Evolutionary conservation across 805 yeast species (phyloP).

Genomic region (Ogataea sp.): DNA sequence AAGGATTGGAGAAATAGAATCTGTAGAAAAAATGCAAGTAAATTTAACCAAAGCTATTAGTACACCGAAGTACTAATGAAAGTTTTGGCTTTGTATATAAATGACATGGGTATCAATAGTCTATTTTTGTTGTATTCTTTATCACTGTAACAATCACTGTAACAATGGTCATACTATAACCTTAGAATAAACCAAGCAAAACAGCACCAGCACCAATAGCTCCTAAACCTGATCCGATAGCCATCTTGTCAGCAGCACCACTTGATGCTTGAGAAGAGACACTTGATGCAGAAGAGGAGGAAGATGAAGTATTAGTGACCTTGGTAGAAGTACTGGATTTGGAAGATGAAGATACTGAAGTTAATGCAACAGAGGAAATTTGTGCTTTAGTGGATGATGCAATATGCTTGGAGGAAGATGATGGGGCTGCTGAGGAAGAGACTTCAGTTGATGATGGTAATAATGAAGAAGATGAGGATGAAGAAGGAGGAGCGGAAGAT

Average conservation of each 20-base stretch:
- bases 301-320: conserved; percentile 12
- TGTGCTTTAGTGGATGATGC: conserved; percentile 24
- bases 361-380: conserved; percentile 21
- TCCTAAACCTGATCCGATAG: conserved; percentile 17
- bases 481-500: conserved; percentile 14
- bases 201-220: conserved; percentile 19
- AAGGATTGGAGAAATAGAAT: no score
- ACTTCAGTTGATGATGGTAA: conserved; percentile 9
- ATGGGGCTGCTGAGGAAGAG: conserved; percentile 9
- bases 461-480: conserved; percentile 9
- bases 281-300: conserved; percentile 8
- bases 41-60: no score
- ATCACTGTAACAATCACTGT: no score
- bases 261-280: conserved; percentile 4
- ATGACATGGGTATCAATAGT: no score
- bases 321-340: conserved; percentile 16
- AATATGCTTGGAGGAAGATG: conserved; percentile 9
- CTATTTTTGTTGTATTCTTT: no score
- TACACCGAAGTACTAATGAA: no score
- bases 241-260: conserved; percentile 8
- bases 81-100: no score
- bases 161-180: no score
- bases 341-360: conserved; percentile 13
- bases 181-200: conserved; percentile 10
- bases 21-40: no score